Evolutionary conservation across 306 rosid genomes (phyloP), one percentile per base, ranked within the genome.

Genomic region (Cicer chorassanicum): DNA sequence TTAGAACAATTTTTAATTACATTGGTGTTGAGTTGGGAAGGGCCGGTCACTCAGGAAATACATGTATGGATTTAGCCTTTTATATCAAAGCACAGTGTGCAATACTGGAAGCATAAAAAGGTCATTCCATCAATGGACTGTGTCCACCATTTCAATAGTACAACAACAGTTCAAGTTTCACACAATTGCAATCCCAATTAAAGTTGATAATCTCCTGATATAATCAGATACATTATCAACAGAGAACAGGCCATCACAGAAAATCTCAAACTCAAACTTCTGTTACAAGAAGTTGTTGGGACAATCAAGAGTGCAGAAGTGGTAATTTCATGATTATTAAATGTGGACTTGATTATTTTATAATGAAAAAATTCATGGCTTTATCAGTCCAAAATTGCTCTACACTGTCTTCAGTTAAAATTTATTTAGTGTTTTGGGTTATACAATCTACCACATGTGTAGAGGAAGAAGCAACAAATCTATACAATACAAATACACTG

Each of bases 321-420:
- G 71, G 57, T 38, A 68, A 13, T 60, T 60, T 60, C 43, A 60
- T 29, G 36, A 29, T 61, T 44, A 53, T n/a, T 50, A 50, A 64
- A 53, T 34, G 48, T 36, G 69, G 68, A 29, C 29, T 18, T 15
- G 65, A 44, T 65, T 68, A 49, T 63, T 67, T 73, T 24, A 41
- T 51, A 6, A 38, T 51, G 46, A 15, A 68, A 65, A 41, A 41
- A 51, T 21, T 24, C 48, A 64, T 69, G 63, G 48, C 24, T 73
- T 63, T 49, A 54, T 72, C 42, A 9, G 53, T 14, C 65, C 44
- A 44, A 68, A 60, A 29, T 59, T 41, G 59, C 10, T 54, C 62
- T 68, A 75, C 49, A 44, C 15, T 76, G 63, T 45, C 49, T 53
- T 84, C 59, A 49, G 44, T 59, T 63, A 71, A 65, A 65, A 65